Conservation (phyloP, 805 yeast genomes). For the Isabelozyma gotoi region DNA sequence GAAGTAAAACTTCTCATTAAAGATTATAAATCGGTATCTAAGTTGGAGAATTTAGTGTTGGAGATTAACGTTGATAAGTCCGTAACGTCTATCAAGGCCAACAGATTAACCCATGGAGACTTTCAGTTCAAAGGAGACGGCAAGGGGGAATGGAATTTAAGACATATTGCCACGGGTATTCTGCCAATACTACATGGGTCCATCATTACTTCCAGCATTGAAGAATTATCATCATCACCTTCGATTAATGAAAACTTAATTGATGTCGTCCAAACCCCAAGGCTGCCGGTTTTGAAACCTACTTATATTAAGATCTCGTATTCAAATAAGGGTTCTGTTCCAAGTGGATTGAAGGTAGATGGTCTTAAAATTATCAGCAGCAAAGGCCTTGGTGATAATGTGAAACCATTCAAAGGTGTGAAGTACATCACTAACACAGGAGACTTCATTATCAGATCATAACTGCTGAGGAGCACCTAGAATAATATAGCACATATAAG, state of each 20-base stretch:
- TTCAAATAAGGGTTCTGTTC: slow-evolving; percentile 62
- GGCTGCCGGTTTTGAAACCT: slow-evolving; percentile 17
- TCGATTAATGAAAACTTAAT: slow-evolving; percentile 4
- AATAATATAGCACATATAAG: background rate
- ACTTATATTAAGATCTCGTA: slow-evolving; percentile 51
- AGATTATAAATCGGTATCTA: slow-evolving; percentile 23
- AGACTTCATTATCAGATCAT: slow-evolving; percentile 50
- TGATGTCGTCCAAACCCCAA: slow-evolving; percentile 3
- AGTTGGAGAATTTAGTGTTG: slow-evolving; percentile 30
- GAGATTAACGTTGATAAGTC: slow-evolving; percentile 12
- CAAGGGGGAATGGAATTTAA: slow-evolving; percentile 67
- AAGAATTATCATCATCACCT: slow-evolving; percentile 4
- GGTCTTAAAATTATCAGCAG: slow-evolving; percentile 56
- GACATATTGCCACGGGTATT: slow-evolving; percentile 57
- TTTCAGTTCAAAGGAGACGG: slow-evolving; percentile 54
- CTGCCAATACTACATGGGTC: slow-evolving; percentile 67
- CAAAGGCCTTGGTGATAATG: slow-evolving; percentile 58
- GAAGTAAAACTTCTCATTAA: slow-evolving; percentile 55
- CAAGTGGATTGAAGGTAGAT: slow-evolving; percentile 74
- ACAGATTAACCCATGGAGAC: slow-evolving; percentile 77
- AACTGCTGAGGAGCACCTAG: background rate
- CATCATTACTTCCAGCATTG: slow-evolving; percentile 22
- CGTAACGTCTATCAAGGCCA: slow-evolving; percentile 47
- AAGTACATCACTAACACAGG: slow-evolving; percentile 71
- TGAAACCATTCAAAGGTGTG: slow-evolving; percentile 88